A percentile compares a stretch with the other conserved stretches of the same genome.
These are phyloP conservation scores for Diatrype stigma DNA, from an alignment of 2,329 filamentous ascomycete genomes.

Conservation along the genomic window DNA sequence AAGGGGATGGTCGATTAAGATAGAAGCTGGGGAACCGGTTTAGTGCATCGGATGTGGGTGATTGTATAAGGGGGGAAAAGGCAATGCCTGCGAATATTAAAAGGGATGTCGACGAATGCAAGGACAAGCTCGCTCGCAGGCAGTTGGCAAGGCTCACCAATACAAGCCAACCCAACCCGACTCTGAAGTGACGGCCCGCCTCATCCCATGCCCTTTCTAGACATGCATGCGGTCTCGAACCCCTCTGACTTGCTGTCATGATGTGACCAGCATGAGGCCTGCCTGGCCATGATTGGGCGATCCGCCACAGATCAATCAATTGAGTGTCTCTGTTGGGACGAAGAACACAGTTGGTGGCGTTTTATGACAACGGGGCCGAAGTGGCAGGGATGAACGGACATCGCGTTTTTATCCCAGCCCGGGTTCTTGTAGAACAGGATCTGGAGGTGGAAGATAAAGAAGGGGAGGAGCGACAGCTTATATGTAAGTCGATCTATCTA, in stretches of 20 bases:
- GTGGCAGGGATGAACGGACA: background rate
- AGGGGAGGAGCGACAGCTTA: too few species aligned
- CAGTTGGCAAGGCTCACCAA: background rate
- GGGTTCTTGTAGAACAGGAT: background rate
- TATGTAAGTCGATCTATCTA: too few species aligned
- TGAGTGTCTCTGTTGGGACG: slow-evolving; percentile 20
- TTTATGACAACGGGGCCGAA: slow-evolving; percentile 3
- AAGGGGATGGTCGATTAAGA: slow-evolving; percentile 9
- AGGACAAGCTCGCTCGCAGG: slow-evolving; percentile 15
- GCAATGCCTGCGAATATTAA: slow-evolving; percentile 14
- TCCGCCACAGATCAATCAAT: slow-evolving; percentile 22
- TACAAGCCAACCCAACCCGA: slow-evolving; percentile 13
- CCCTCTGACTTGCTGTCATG: slow-evolving; percentile 19
- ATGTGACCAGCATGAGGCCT: slow-evolving; percentile 22
- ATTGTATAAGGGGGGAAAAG: slow-evolving; percentile 17
- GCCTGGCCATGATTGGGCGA: slow-evolving; percentile 25
- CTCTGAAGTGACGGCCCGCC: slow-evolving; percentile 6
- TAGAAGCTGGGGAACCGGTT: slow-evolving; percentile 14
- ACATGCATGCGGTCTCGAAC: slow-evolving; percentile 22
- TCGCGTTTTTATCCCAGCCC: background rate
- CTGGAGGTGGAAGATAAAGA: background rate
- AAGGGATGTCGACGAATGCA: slow-evolving; percentile 12
- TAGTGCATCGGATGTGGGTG: slow-evolving; percentile 24
- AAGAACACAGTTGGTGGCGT: slow-evolving; percentile 25
- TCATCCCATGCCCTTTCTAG: background rate